Evolutionary conservation across 2,329 filamentous ascomycete genomes (phyloP), one percentile per base, ranked within the genome.

Genomic region (Aaosphaeria pasadenensis): DNA sequence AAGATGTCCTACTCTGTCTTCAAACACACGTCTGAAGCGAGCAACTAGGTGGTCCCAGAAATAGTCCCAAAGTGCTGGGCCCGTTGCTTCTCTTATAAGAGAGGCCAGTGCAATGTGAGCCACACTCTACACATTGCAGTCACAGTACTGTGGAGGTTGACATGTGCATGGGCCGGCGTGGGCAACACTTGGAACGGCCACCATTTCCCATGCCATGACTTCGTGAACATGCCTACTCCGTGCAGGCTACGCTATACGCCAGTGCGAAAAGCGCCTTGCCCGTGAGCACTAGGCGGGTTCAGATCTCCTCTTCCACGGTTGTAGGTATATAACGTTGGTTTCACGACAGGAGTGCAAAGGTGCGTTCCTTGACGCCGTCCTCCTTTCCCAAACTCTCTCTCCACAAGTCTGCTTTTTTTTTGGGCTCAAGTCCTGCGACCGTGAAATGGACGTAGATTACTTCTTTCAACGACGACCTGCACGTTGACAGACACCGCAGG

Each of bases 51-150:
- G 60, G 52, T 62, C 53, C 65, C 64, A 60, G 54, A 61, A 49
- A 60, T 54, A 48, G 55, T 57, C 52, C 64, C 60, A 55, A 57
- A 54, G 48, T 58, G 55, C 55, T 57, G 63, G 66, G 63, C 59
- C 58, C 24, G 39, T 11, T 54, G 52, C 39, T 52, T 58, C 58
- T 58, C 54, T 53, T 51, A 55, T 54, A 48, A 63, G 59, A 57
- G 63, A 61, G 59, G 59, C 17, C 17, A 24, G 17, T 24, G 17
- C 17, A 24, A 24, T 24, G 17, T 3, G 17, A 24, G 17, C 17
- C 17, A 24, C 17, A 24, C 17, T 24, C 17, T 24, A 24, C 17
- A 24, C 17, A 24, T 24, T 24, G 17, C 17, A 24, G 3, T 24
- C 3, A 24, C 17, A 24, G 17, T 24, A 3, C 17, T 24, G 17